Percentiles rank a stretch among this genome's conserved stretches.
phyloP scores from a whole-genome alignment of 768 basidiomycete species.

The Agrocybe pediades region DNA sequence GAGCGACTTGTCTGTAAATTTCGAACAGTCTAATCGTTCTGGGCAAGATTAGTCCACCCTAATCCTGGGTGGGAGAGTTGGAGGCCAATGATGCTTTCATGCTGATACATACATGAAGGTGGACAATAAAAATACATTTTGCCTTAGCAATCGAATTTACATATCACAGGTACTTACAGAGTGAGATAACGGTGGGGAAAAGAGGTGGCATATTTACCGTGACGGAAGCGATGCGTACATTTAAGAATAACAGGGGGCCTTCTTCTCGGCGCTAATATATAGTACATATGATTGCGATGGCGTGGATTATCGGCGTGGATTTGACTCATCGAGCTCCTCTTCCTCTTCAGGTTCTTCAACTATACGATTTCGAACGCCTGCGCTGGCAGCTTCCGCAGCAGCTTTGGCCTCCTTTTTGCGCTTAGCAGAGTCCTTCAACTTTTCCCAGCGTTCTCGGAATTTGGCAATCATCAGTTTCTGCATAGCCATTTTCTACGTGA shows the following conservation, averaged over 20 bases:
- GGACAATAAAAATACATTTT: too few species aligned
- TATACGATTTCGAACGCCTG: constrained; percentile 64
- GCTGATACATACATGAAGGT: not conserved
- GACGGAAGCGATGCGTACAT: not conserved
- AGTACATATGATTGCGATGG: not conserved
- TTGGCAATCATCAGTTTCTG: constrained; percentile 84
- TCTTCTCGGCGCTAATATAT: not conserved
- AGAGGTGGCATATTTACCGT: too few species aligned
- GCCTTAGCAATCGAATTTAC: not conserved
- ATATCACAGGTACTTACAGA: not conserved
- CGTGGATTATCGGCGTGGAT: constrained; percentile 16
- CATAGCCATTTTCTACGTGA: constrained; percentile 10
- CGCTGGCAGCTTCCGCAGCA: constrained; percentile 45
- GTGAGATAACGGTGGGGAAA: too few species aligned
- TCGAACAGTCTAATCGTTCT: not conserved
- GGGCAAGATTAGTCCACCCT: not conserved
- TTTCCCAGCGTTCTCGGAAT: constrained; percentile 88
- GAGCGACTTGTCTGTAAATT: not conserved
- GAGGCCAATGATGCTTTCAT: not conserved
- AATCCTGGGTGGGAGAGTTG: not conserved
- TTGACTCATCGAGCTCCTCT: constrained; percentile 44
- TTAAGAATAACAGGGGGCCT: not conserved
- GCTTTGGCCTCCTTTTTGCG: constrained; percentile 80
- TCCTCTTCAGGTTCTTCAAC: constrained; percentile 70
- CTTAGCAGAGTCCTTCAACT: constrained; percentile 85